A percentile compares a stretch with the other conserved stretches of the same genome.
Evolutionary conservation across 2,329 filamentous ascomycete genomes (phyloP).

Genomic region (Pseudopyricularia javanii): DNA sequence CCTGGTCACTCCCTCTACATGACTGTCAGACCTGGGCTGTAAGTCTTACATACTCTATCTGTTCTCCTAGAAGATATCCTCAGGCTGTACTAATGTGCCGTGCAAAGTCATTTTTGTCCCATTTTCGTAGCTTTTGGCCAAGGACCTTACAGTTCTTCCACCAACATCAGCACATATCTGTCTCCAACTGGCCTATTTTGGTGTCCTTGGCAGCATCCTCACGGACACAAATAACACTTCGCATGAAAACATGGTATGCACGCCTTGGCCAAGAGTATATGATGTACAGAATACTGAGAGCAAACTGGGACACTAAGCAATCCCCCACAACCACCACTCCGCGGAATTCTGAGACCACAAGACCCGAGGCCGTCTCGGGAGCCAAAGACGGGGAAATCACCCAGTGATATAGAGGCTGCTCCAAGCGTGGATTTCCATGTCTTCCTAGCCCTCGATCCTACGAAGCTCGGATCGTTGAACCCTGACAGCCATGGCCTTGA

Average conservation of each 20-base stretch:
- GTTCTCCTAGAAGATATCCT: neutral
- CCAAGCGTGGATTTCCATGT: constrained; percentile 9
- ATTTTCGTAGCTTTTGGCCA: constrained; percentile 31
- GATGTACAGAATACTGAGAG: neutral
- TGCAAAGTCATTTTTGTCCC: constrained; percentile 22
- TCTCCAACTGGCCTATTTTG: constrained; percentile 13
- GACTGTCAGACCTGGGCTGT: constrained; percentile 34
- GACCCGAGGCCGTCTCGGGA: neutral
- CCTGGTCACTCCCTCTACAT: constrained; percentile 24
- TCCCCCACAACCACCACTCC: neutral
- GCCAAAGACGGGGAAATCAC: neutral
- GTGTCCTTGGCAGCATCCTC: constrained; percentile 9
- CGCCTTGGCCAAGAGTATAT: neutral
- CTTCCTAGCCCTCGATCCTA: constrained; percentile 9
- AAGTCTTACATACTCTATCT: constrained; percentile 15
- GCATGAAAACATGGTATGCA: constrained; percentile 7
- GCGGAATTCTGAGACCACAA: neutral
- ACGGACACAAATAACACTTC: constrained; percentile 8
- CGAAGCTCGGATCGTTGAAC: neutral
- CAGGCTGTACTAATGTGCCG: neutral
- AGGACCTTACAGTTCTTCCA: constrained; percentile 20
- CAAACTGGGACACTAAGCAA: neutral
- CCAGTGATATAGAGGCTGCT: neutral
- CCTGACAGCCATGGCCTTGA: neutral
- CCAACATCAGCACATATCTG: constrained; percentile 5